Conservation (phyloP, 495 filamentous ascomycete genomes). For the Penicillium pancosmium region DNA sequence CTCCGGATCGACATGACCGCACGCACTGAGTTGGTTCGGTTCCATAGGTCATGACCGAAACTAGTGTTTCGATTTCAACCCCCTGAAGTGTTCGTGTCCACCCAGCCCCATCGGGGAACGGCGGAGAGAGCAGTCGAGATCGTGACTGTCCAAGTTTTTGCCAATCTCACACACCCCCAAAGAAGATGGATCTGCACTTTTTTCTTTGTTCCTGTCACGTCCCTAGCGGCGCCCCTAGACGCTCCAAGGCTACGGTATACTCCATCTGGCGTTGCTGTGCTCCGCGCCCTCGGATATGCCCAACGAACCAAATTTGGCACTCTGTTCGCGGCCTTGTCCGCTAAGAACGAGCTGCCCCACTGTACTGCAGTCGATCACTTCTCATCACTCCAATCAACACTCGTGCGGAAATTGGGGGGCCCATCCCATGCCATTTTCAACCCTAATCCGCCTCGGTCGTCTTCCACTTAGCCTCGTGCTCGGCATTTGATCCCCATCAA, state of each 20-base stretch:
- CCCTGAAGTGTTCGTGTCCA: conserved; percentile 10
- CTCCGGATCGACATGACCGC: neutral
- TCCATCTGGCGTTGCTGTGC: neutral
- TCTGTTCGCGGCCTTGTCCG: conserved; percentile 24
- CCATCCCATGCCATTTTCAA: conserved; percentile 19
- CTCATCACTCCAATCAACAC: conserved; percentile 28
- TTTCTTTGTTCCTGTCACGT: conserved; percentile 7
- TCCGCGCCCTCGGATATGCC: conserved; percentile 15
- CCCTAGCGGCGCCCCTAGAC: neutral
- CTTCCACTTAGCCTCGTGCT: neutral
- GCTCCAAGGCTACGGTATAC: neutral
- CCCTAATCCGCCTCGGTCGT: conserved; percentile 8
- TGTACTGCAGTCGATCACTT: conserved; percentile 25
- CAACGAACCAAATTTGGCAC: conserved; percentile 22
- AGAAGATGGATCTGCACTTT: neutral
- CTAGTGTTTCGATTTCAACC: conserved; percentile 15
- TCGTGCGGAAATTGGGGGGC: conserved; percentile 29
- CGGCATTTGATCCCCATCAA: conserved; percentile 8
- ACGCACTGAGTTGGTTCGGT: neutral
- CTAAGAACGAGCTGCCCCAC: conserved; percentile 23
- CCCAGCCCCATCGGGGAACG: conserved; percentile 5
- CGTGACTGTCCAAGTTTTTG: conserved; percentile 6
- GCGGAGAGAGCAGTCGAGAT: conserved; percentile 6
- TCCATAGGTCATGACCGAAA: neutral
- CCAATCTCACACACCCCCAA: neutral